phyloP scores from a whole-genome alignment of 441 rosid genomes.

The Daphne laureola region DNA sequence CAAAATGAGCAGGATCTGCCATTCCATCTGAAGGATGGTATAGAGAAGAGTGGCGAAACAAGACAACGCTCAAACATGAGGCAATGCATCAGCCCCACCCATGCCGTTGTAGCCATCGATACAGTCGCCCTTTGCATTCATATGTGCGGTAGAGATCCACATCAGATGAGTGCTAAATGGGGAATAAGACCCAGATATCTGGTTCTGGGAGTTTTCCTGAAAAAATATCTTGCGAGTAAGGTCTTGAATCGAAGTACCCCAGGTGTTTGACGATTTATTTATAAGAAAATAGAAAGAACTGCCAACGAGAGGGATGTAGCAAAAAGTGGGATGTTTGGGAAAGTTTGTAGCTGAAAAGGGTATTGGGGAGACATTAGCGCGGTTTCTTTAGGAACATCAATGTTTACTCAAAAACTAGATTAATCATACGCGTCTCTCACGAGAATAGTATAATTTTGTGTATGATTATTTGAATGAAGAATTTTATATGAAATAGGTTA shows the following conservation, averaged over 20 bases:
- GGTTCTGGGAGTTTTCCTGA: too few species aligned
- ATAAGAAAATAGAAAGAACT: conserved; percentile 23
- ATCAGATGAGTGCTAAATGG: too few species aligned
- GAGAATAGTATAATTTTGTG: too few species aligned
- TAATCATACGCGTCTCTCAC: too few species aligned
- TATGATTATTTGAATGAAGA: too few species aligned
- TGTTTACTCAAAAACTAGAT: too few species aligned
- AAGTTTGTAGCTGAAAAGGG: conserved; percentile 37
- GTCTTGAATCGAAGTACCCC: too few species aligned
- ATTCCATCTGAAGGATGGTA: conserved; percentile 83
- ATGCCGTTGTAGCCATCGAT: conserved; percentile 81
- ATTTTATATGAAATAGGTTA: too few species aligned
- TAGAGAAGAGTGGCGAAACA: conserved; percentile 27
- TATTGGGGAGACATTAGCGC: conserved; percentile 58
- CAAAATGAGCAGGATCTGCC: conserved; percentile 83
- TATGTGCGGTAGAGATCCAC: conserved; percentile 23
- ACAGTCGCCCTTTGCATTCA: conserved; percentile 61
- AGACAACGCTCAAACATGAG: conserved; percentile 46
- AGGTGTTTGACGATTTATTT: neutral
- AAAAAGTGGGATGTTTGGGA: conserved; percentile 20
- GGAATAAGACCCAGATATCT: too few species aligned
- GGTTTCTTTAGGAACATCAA: conserved; percentile 14
- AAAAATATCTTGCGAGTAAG: too few species aligned
- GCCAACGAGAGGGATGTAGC: conserved; percentile 28
- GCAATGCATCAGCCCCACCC: conserved; percentile 35